Percentiles rank a stretch among this genome's conserved stretches.
phyloP scores from a whole-genome alignment of 495 filamentous ascomycete genomes.

The Xylaria castorea region DNA sequence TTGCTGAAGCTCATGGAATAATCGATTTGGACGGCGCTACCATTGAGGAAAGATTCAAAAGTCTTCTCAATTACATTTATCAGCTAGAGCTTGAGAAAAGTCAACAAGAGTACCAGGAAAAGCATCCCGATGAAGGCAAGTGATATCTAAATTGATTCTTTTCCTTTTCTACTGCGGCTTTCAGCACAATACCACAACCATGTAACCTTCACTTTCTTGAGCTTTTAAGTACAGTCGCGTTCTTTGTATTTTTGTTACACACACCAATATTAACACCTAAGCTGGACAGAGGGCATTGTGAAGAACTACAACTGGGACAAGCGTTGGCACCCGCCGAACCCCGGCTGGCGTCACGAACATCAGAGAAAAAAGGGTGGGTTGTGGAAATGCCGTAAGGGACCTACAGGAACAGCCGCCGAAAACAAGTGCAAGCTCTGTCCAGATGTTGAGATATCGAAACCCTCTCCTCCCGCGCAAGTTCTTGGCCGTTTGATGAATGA shows the following conservation, averaged over 20 bases:
- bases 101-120: conserved; percentile 3
- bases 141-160: not conserved
- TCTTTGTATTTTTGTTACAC: not conserved
- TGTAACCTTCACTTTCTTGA: not conserved
- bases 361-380: conserved; percentile 42
- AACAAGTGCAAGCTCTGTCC: conserved; percentile 40
- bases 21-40: conserved; percentile 24
- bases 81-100: conserved; percentile 21
- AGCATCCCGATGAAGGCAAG: conserved; percentile 22
- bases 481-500: conserved; percentile 15
- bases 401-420: conserved; percentile 42
- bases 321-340: conserved; percentile 43
- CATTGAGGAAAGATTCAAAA: conserved; percentile 16
- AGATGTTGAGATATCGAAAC: conserved; percentile 26
- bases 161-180: not conserved
- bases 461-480: conserved; percentile 22
- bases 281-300: conserved; percentile 1
- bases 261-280: conserved; percentile 1
- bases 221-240: not conserved
- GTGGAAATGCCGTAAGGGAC: conserved; percentile 50
- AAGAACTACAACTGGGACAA: conserved; percentile 33
- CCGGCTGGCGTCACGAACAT: conserved; percentile 39
- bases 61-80: conserved; percentile 27
- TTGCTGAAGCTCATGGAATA: conserved; percentile 28
- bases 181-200: not conserved